These are phyloP conservation scores for Spergularia azorica DNA, from an alignment of 179 eudicot species.

Conservation along the genomic window DNA sequence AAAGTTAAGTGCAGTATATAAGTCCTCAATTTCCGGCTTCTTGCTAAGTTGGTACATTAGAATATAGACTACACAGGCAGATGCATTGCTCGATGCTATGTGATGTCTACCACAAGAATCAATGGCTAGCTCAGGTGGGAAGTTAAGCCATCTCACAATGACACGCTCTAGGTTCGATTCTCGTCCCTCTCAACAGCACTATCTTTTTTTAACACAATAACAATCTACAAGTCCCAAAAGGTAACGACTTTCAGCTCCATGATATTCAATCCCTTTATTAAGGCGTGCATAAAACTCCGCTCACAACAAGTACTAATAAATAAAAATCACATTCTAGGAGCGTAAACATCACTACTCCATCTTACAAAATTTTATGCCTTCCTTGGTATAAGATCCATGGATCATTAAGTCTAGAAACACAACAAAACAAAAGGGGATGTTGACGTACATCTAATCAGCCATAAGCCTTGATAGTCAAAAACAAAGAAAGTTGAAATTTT, in stretches of 20 bases:
- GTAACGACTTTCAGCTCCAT: too few species aligned
- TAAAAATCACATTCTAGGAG: too few species aligned
- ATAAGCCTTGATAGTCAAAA: constrained; percentile 13
- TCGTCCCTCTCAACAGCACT: too few species aligned
- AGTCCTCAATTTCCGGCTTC: not conserved
- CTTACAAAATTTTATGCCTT: not conserved
- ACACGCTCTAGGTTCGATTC: not conserved
- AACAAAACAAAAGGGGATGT: not conserved
- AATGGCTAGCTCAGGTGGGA: not conserved
- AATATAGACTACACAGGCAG: not conserved
- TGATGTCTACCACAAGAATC: not conserved
- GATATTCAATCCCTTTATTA: too few species aligned
- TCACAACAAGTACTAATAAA: too few species aligned
- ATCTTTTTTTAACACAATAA: too few species aligned
- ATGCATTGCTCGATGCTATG: not conserved
- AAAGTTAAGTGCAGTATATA: constrained; percentile 2
- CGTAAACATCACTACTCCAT: too few species aligned
- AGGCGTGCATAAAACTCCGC: too few species aligned
- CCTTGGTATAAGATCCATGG: not conserved
- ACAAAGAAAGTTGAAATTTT: too few species aligned
- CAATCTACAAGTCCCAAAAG: too few species aligned
- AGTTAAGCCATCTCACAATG: not conserved
- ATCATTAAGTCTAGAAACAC: constrained; percentile 8
- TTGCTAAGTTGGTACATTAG: not conserved
- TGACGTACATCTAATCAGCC: not conserved